Conservation (phyloP, 345 rosid species). For the Gynandropsis gynandra region DNA sequence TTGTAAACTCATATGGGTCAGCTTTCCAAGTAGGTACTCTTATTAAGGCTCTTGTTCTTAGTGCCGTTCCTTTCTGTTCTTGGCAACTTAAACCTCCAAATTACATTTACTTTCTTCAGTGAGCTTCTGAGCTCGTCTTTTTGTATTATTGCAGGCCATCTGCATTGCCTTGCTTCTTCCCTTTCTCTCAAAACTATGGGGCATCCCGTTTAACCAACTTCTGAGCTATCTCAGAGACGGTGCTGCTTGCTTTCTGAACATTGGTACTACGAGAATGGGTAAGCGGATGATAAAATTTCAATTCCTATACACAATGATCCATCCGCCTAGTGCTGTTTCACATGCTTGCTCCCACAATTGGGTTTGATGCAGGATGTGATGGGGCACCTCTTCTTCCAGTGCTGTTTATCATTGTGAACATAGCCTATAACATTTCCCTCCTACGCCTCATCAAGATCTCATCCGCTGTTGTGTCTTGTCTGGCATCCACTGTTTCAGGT, state of each 20-base stretch:
- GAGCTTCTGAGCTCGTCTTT: constrained; percentile 15
- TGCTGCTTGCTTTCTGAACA: constrained; percentile 83
- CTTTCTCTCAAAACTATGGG: constrained; percentile 91
- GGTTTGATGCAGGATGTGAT: constrained; percentile 58
- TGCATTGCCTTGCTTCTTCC: constrained; percentile 80
- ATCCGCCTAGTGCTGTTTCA: neutral
- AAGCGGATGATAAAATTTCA: constrained; percentile 21
- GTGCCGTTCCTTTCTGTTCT: neutral
- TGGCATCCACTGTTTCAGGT: constrained; percentile 97
- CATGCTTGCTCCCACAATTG: constrained; percentile 9
- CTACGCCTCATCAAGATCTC: constrained; percentile 90
- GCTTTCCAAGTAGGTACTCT: constrained; percentile 65
- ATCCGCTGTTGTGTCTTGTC: constrained; percentile 82
- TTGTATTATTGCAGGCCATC: constrained; percentile 47
- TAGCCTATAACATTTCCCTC: constrained; percentile 84
- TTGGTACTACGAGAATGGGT: constrained; percentile 60
- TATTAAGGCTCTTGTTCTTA: neutral
- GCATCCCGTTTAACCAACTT: constrained; percentile 78
- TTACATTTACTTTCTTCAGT: neutral
- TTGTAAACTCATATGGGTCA: constrained; percentile 87
- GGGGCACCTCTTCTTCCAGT: constrained; percentile 92
- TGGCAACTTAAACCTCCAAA: constrained; percentile 11
- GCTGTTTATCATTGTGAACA: constrained; percentile 72
- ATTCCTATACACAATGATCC: neutral
- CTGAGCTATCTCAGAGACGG: constrained; percentile 84